These are phyloP conservation scores for Corymbia maculata DNA, from an alignment of 345 rosid species.

Conservation along the genomic window DNA sequence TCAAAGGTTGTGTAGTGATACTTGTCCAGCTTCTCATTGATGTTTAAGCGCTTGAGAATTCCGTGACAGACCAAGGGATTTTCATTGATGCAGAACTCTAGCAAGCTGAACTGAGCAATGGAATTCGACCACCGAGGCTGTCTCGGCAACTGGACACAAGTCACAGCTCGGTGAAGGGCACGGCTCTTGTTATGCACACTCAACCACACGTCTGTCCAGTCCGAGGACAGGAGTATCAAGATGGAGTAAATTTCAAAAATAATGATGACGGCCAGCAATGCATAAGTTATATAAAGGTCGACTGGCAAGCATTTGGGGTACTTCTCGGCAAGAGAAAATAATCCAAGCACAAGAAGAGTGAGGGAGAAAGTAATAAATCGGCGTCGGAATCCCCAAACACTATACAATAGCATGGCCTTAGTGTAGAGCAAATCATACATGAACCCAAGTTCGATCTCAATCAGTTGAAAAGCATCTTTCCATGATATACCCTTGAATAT, in stretches of 20 bases:
- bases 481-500: background rate
- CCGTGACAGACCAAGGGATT: background rate
- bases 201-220: background rate
- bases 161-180: background rate
- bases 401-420: background rate
- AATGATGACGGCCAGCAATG: constrained; percentile 3
- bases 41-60: background rate
- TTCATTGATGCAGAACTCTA: background rate
- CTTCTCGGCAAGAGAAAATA: background rate
- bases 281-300: constrained; percentile 7
- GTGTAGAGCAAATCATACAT: background rate
- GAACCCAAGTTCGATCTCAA: background rate
- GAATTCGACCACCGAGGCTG: background rate
- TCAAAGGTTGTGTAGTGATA: background rate
- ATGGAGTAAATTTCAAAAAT: constrained; percentile 1
- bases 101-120: background rate
- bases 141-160: background rate
- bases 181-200: background rate
- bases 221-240: background rate
- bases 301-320: background rate
- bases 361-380: constrained; percentile 3
- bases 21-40: background rate
- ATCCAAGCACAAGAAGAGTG: background rate
- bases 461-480: accelerated
- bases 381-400: background rate